Percentiles rank a stretch among this genome's conserved stretches.
Conservation (phyloP, 2,329 filamentous ascomycete genomes). For the Xylariales sp. region DNA sequence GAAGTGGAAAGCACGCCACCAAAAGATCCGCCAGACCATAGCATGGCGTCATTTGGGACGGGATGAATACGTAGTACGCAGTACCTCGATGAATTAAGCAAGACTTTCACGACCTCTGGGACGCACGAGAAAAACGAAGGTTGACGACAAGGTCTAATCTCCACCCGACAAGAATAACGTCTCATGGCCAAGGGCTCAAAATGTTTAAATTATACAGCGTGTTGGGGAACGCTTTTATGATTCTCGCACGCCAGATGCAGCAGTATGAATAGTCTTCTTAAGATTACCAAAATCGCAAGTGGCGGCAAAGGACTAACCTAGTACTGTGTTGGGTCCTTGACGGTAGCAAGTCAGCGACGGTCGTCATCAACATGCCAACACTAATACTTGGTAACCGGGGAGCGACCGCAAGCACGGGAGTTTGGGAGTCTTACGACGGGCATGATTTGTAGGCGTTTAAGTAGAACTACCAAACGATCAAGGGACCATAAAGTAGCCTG, state of each 20-base stretch:
- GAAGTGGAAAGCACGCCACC: constrained; percentile 28
- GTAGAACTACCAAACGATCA: background rate
- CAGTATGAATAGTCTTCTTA: constrained; percentile 1
- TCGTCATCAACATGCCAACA: background rate
- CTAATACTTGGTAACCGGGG: background rate
- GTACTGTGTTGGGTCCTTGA: background rate
- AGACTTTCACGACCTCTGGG: background rate
- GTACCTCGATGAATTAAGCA: background rate
- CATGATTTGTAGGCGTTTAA: constrained; percentile 73
- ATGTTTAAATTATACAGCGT: constrained; percentile 14
- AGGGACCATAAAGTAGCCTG: too few relatives aligned
- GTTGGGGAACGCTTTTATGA: constrained; percentile 1
- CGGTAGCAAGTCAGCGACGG: background rate
- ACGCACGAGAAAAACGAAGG: background rate
- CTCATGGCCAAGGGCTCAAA: background rate
- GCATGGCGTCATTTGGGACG: constrained; percentile 1
- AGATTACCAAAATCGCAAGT: background rate
- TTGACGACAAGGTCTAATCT: background rate
- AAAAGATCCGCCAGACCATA: background rate
- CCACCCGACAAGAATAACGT: background rate
- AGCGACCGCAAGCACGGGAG: background rate
- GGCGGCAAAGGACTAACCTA: background rate
- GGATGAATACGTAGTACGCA: background rate
- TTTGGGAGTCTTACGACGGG: constrained; percentile 66
- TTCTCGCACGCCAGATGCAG: constrained; percentile 5